Evolutionary conservation across 352 stramenopile genomes (phyloP).

Genomic region (Phytophthora sp.): DNA sequence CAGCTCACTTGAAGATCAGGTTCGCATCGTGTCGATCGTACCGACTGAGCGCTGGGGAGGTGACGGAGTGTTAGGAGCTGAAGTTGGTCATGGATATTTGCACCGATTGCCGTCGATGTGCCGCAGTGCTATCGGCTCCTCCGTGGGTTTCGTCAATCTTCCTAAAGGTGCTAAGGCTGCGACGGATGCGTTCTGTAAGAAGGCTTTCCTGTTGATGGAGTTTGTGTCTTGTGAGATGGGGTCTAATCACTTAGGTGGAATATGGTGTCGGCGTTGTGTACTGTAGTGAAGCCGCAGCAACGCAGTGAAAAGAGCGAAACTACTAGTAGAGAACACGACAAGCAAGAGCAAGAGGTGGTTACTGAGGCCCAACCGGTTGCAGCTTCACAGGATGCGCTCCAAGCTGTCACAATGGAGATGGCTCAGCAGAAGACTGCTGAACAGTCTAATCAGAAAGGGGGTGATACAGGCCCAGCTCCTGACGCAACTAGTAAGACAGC

Average conservation of each 20-base stretch:
- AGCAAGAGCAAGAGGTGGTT: slow-evolving; percentile 7
- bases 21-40: slow-evolving; percentile 91
- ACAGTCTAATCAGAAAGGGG: slow-evolving; percentile 9
- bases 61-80: slow-evolving; percentile 92
- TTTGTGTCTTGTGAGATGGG: too few species aligned
- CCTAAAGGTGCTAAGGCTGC: slow-evolving; percentile 70
- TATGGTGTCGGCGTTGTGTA: slow-evolving; percentile 13
- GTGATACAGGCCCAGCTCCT: background rate
- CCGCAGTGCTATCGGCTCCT: slow-evolving; percentile 62
- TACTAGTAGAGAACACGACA: slow-evolving; percentile 1
- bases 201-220: too few species aligned
- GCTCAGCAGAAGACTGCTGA: slow-evolving; percentile 5
- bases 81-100: slow-evolving; percentile 96
- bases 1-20: slow-evolving; percentile 91
- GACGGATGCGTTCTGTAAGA: slow-evolving; percentile 81
- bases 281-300: slow-evolving; percentile 39
- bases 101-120: slow-evolving; percentile 91
- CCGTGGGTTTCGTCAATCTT: slow-evolving; percentile 83
- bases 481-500: slow-evolving; percentile 8
- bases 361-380: background rate
- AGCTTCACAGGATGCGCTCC: background rate
- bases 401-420: slow-evolving; percentile 1
- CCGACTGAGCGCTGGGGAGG: slow-evolving; percentile 90
- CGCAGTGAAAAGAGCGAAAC: slow-evolving; percentile 6
- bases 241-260: background rate